A percentile compares a stretch with the other conserved stretches of the same genome.
Conservation (phyloP, 345 rosid species). For the Boechera divaricarpa region DNA sequence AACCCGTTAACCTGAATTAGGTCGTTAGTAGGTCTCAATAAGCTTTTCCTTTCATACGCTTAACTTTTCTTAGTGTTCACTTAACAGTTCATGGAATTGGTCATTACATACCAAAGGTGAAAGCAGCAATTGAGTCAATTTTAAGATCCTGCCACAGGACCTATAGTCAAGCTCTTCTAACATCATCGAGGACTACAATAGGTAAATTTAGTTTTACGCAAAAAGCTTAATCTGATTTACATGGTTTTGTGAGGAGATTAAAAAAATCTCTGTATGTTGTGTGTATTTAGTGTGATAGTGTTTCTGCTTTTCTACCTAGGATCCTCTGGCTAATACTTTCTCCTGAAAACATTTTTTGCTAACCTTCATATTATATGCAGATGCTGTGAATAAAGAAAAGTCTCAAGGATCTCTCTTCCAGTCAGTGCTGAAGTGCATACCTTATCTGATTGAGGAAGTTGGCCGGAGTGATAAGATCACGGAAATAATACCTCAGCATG, state of each 20-base stretch:
- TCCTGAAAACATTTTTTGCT: conserved; percentile 31
- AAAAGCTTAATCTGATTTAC: conserved; percentile 20
- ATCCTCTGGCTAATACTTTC: conserved; percentile 25
- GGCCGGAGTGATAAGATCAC: conserved; percentile 96
- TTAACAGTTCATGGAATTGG: conserved; percentile 80
- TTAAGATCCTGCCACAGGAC: conserved; percentile 86
- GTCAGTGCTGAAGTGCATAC: conserved; percentile 95
- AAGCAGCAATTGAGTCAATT: conserved; percentile 94
- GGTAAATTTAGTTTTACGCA: conserved; percentile 56
- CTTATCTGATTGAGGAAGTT: conserved; percentile 95
- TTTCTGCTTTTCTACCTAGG: conserved; percentile 18
- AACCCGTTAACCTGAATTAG: conserved; percentile 37
- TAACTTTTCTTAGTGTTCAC: conserved; percentile 41
- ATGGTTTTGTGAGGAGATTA: conserved; percentile 22
- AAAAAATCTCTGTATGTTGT: conserved; percentile 5
- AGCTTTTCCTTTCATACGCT: conserved; percentile 16
- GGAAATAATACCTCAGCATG: conserved; percentile 98
- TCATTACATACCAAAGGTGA: conserved; percentile 96
- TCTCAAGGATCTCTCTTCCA: conserved; percentile 93
- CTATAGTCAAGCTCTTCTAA: conserved; percentile 90
- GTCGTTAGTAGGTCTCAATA: conserved; percentile 20
- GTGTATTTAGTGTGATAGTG: conserved; percentile 6
- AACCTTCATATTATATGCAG: conserved; percentile 51
- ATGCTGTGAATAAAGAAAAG: conserved; percentile 97
- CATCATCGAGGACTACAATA: conserved; percentile 83